Percentiles rank a stretch among this genome's conserved stretches.
These are phyloP conservation scores for Hemisphaericaspora lyxosophila DNA, from an alignment of 1,139 yeast genomes.

Conservation along the genomic window DNA sequence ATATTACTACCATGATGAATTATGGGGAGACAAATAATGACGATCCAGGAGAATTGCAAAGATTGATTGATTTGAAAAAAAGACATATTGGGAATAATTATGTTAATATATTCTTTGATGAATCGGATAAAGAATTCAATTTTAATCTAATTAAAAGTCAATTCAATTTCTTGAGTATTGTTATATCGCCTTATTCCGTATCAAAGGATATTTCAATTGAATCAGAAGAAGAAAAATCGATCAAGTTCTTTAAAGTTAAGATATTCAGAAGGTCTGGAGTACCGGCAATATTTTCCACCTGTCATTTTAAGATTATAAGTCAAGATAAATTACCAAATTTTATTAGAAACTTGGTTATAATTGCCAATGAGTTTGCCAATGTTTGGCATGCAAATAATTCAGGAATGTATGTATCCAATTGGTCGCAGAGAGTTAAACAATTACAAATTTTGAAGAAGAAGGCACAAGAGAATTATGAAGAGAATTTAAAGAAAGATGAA, in stretches of 20 bases:
- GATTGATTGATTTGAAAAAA: constrained; percentile 54
- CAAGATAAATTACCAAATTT: constrained; percentile 59
- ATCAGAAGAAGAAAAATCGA: constrained; percentile 7
- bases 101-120: constrained; percentile 79
- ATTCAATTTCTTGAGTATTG: constrained; percentile 79
- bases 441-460: constrained; percentile 49
- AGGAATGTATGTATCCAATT: constrained; percentile 53
- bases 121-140: constrained; percentile 62
- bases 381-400: constrained; percentile 61
- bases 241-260: constrained; percentile 55
- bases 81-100: constrained; percentile 85
- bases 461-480: constrained; percentile 30
- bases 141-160: constrained; percentile 74
- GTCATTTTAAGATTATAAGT: constrained; percentile 70
- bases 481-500: constrained; percentile 19
- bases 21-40: constrained; percentile 33
- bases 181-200: constrained; percentile 62
- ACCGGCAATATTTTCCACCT: constrained; percentile 74
- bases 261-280: constrained; percentile 66
- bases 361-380: constrained; percentile 71
- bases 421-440: constrained; percentile 68
- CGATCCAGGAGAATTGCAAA: constrained; percentile 8
- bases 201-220: constrained; percentile 9
- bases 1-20: constrained; percentile 77
- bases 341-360: constrained; percentile 64